These are phyloP conservation scores for Allium sativum DNA, from an alignment of 106 monocot genomes.

Conservation along the genomic window DNA sequence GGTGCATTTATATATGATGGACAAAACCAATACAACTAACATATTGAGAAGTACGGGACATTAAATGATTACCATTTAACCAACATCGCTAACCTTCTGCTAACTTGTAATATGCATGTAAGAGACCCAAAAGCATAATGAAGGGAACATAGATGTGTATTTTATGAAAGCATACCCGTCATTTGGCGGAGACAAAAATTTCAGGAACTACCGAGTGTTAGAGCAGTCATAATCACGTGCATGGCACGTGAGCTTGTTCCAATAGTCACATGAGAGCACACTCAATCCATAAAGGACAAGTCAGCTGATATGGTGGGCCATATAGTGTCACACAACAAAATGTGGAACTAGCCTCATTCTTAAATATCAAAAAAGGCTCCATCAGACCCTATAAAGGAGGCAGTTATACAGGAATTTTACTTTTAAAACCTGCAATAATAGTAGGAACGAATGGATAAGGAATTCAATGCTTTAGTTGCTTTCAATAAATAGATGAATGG, in stretches of 20 bases:
- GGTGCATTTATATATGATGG: too few species aligned
- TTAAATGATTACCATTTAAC: too few species aligned
- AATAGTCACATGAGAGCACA: conserved; percentile 12
- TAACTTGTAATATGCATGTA: too few species aligned
- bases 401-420: conserved; percentile 15
- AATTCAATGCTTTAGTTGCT: conserved; percentile 13
- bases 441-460: conserved; percentile 14
- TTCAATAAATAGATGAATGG: conserved; percentile 12
- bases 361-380: conserved; percentile 9
- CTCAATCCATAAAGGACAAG: conserved; percentile 14
- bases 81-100: too few species aligned
- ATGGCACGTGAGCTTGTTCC: conserved; percentile 12
- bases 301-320: conserved; percentile 17
- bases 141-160: too few species aligned
- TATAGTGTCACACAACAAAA: background rate
- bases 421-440: conserved; percentile 11
- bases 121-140: too few species aligned
- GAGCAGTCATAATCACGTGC: conserved; percentile 2
- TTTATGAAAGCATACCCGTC: too few species aligned
- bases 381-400: conserved; percentile 19
- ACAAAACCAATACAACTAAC: too few species aligned
- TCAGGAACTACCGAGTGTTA: too few species aligned
- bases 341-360: conserved; percentile 7
- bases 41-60: too few species aligned
- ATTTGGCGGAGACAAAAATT: too few species aligned